Percentiles rank a stretch among this genome's conserved stretches.
phyloP scores from a whole-genome alignment of 2,329 filamentous ascomycete genomes.

The Calonectria pseudoturangicola region DNA sequence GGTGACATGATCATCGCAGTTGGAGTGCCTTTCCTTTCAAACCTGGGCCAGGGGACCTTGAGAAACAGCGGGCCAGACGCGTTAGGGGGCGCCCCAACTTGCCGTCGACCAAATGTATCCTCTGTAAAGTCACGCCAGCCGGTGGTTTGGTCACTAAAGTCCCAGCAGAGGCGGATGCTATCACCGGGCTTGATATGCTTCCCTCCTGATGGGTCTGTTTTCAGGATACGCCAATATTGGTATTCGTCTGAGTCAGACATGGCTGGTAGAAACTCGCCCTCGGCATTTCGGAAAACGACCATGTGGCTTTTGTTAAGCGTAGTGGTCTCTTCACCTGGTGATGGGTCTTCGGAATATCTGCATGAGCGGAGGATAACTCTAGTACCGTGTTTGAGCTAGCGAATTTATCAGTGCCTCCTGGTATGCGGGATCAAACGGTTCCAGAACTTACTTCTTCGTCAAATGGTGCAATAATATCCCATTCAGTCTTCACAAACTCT shows the following conservation, averaged over 20 bases:
- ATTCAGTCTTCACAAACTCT: slow-evolving; percentile 8
- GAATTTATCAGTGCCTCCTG: neutral
- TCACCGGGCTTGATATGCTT: neutral
- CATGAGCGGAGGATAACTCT: slow-evolving; percentile 4
- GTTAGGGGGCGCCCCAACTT: neutral
- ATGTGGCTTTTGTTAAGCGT: neutral
- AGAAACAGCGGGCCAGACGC: neutral
- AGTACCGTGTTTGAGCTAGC: neutral
- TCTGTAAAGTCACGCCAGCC: neutral
- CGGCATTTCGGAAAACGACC: neutral
- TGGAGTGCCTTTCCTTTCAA: neutral
- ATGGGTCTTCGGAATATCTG: neutral
- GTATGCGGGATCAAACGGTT: neutral
- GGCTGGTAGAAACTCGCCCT: neutral
- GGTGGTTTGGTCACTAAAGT: neutral
- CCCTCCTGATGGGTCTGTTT: neutral
- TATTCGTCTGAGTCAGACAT: slow-evolving; percentile 12
- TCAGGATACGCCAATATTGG: neutral
- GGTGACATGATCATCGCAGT: neutral
- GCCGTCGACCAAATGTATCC: neutral
- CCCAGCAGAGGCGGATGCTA: neutral
- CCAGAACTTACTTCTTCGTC: neutral
- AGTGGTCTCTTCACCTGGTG: neutral
- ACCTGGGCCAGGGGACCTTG: neutral
- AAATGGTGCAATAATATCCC: slow-evolving; percentile 9